Conservation (phyloP, 768 basidiomycete species). For the Chalciporus pseudorubinellus region DNA sequence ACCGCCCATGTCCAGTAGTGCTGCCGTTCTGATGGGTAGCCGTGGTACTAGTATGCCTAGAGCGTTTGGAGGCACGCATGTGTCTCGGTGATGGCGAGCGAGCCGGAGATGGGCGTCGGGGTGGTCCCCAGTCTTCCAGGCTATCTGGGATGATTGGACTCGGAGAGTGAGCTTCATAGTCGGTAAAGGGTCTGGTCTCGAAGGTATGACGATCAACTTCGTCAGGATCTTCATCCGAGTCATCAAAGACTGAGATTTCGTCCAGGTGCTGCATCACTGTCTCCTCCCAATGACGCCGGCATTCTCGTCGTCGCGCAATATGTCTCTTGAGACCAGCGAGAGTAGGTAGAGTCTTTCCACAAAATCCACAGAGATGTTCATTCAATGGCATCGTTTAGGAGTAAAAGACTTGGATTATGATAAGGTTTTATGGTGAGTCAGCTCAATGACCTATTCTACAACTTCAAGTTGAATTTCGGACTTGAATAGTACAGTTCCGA, state of each 20-base stretch:
- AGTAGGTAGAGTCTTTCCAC: background rate
- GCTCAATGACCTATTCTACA: no score
- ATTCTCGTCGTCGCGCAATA: background rate
- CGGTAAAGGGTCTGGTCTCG: no score
- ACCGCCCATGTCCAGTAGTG: background rate
- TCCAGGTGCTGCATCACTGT: background rate
- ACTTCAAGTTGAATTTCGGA: no score
- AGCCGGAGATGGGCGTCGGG: background rate
- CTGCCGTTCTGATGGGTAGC: background rate
- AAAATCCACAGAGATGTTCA: background rate
- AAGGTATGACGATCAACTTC: no score
- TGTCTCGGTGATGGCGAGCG: background rate
- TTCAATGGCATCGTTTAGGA: background rate
- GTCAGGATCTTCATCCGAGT: background rate
- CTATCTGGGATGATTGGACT: background rate
- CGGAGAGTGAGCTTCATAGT: no score
- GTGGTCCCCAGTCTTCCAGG: slow-evolving; percentile 35
- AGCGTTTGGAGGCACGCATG: background rate
- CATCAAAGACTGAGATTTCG: background rate
- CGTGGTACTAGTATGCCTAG: background rate
- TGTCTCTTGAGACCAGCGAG: slow-evolving; percentile 2
- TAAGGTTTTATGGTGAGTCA: background rate
- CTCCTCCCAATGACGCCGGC: background rate
- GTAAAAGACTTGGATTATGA: background rate
- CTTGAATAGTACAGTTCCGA: background rate